These are phyloP conservation scores for Draba incana DNA, from an alignment of 345 rosid species.

Conservation along the genomic window DNA sequence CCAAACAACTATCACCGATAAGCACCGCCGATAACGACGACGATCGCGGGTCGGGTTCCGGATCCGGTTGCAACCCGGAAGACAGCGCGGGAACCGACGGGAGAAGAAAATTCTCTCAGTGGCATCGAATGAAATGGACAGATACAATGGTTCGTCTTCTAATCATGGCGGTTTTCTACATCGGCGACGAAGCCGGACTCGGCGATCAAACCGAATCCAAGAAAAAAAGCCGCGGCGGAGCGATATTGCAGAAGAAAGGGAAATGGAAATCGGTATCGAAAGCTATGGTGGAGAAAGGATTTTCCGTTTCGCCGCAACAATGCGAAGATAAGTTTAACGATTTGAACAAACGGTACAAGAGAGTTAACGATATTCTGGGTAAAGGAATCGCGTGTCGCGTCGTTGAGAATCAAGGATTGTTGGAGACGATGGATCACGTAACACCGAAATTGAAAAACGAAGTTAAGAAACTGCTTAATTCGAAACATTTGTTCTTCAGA, in stretches of 20 bases:
- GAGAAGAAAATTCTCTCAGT: slow-evolving; percentile 65
- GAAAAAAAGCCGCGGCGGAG: slow-evolving; percentile 61
- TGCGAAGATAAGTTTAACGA: slow-evolving; percentile 98
- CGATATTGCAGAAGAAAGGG: slow-evolving; percentile 88
- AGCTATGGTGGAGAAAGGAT: slow-evolving; percentile 98
- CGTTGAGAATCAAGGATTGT: slow-evolving; percentile 87
- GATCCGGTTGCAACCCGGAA: slow-evolving; percentile 52
- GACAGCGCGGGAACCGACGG: slow-evolving; percentile 59
- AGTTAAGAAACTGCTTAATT: slow-evolving; percentile 75
- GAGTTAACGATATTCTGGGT: slow-evolving; percentile 94
- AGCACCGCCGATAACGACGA: slow-evolving; percentile 86
- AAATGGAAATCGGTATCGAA: slow-evolving; percentile 96
- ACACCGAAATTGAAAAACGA: slow-evolving; percentile 80
- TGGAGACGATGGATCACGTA: slow-evolving; percentile 79
- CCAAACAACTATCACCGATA: slow-evolving; percentile 58
- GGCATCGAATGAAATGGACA: slow-evolving; percentile 99
- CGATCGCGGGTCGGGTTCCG: slow-evolving; percentile 57
- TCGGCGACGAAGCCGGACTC: slow-evolving; percentile 80
- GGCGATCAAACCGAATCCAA: slow-evolving; percentile 54
- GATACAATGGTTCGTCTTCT: slow-evolving; percentile 84
- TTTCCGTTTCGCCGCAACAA: slow-evolving; percentile 95
- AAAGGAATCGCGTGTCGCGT: slow-evolving; percentile 89
- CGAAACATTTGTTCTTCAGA: slow-evolving; percentile 89
- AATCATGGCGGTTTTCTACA: slow-evolving; percentile 86
- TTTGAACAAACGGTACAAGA: slow-evolving; percentile 93